Percentiles rank a stretch among this genome's conserved stretches.
Evolutionary conservation across 2,329 filamentous ascomycete species (phyloP).

Genomic region (Colletotrichum salicis): DNA sequence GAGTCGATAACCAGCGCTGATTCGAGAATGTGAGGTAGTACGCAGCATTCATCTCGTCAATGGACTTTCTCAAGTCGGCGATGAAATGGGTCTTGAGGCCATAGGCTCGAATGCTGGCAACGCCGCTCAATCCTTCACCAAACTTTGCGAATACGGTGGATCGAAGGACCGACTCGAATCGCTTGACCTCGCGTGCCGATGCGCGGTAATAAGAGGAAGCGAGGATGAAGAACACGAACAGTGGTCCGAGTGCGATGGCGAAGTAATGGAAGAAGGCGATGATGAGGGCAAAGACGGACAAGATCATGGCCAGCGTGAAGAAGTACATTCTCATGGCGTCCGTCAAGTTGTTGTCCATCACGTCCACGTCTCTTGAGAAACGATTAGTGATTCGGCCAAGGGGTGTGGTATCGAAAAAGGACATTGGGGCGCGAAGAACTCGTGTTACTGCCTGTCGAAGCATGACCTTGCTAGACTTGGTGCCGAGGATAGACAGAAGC

Average conservation of each 20-base stretch:
- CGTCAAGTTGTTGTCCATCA: slow-evolving; percentile 92
- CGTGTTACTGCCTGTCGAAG: slow-evolving; percentile 81
- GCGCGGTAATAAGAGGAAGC: slow-evolving; percentile 89
- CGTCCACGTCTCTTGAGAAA: slow-evolving; percentile 94
- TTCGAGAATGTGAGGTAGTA: slow-evolving; percentile 97
- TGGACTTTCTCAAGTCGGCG: slow-evolving; percentile 72
- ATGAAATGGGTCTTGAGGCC: slow-evolving; percentile 82
- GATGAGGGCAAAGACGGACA: slow-evolving; percentile 86
- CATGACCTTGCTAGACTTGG: slow-evolving; percentile 83
- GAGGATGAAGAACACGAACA: slow-evolving; percentile 82
- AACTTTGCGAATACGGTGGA: slow-evolving; percentile 92
- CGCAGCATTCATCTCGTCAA: slow-evolving; percentile 92
- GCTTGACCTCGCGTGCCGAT: slow-evolving; percentile 93
- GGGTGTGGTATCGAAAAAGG: slow-evolving; percentile 97
- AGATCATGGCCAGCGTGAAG: slow-evolving; percentile 83
- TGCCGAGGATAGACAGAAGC: slow-evolving; percentile 80
- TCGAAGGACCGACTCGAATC: slow-evolving; percentile 89
- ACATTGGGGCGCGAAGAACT: slow-evolving; percentile 80
- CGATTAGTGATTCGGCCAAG: slow-evolving; percentile 95
- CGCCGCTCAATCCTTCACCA: slow-evolving; percentile 85
- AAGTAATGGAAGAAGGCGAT: slow-evolving; percentile 97
- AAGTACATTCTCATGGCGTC: slow-evolving; percentile 95
- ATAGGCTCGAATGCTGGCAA: slow-evolving; percentile 89
- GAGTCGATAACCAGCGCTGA: slow-evolving; percentile 89
- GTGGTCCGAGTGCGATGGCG: slow-evolving; percentile 67